Base-by-base conservation (phyloP, 1,139 yeast genomes). In the Torulaspora globosa region DNA sequence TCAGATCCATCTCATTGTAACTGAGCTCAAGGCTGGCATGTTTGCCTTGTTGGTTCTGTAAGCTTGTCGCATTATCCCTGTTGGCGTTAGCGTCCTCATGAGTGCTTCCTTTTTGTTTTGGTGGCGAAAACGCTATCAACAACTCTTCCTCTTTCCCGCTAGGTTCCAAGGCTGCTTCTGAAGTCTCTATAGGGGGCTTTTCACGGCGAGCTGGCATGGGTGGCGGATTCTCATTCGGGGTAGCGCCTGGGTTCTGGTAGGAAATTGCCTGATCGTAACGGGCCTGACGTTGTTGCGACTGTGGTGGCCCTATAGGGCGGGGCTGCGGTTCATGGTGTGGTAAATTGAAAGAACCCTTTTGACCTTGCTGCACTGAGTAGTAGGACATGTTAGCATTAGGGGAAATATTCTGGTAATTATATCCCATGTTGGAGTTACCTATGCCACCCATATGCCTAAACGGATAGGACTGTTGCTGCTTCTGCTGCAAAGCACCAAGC, bases 1-100 rank as follows among this genome's bases (percentile, higher is more conserved):
- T 49, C 14, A 52, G 36, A 44, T 59, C 57, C 45, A 59, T 49
- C 32, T 55, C 59, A 36, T 57, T 56, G 39, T 50, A 50, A 5
- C 55, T 56, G 24, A 59, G 37, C 29, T 58, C 57, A 14, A 59
- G 38, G 38, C 47, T 46, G 4, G 37, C 52, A 12, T 35, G 42
- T 31, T 31, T 44, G 24, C 24, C 23, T 12, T 45, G 21, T 11
- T 42, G 29, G 24, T 28, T 44, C 26, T 39, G 39, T 9, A 41
- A 10, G 7, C 21, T 11, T 9, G 47, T 29, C 2, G 34, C 14
- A 3, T 28, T 26, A 2, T 26, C n/a, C 21, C 21, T 32, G 5
- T 19, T 18, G 9, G 15, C 36, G 12, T 16, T 28, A 11, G 24
- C 26, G 9, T 30, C 36, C 14, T 39, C 38, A 8, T 33, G 38